A percentile compares a stretch with the other conserved stretches of the same genome.
Evolutionary conservation across 2,329 filamentous ascomycete species (phyloP).

Genomic region (Bretziella fagacearum): DNA sequence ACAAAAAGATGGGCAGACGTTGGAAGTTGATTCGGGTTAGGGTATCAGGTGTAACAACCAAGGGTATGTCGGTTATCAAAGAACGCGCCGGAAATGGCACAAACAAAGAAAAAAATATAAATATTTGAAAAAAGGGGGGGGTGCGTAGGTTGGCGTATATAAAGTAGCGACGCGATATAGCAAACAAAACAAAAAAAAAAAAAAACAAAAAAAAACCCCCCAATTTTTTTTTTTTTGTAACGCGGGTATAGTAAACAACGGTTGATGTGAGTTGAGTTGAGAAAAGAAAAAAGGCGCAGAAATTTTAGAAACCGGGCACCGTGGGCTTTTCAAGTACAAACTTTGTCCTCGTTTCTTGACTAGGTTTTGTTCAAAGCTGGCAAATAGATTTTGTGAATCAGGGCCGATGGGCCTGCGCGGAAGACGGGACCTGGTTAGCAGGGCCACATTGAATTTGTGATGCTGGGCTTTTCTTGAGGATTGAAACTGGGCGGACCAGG

Average conservation of each 20-base stretch:
- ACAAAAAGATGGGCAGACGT: constrained; percentile 1
- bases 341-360: neutral
- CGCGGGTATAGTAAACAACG: neutral
- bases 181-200: neutral
- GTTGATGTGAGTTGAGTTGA: neutral
- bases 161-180: no score
- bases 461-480: neutral
- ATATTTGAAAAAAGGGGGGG: no score
- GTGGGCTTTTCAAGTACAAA: neutral
- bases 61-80: neutral
- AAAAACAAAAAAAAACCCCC: neutral
- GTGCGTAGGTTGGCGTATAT: no score
- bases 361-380: neutral
- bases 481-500: neutral
- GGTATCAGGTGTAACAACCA: constrained; percentile 5
- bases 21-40: neutral
- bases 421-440: constrained; percentile 5
- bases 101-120: neutral
- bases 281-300: neutral
- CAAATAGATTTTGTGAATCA: neutral
- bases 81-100: neutral
- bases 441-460: neutral
- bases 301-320: neutral
- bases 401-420: neutral
- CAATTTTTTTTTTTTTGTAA: no score